Conservation (phyloP, 495 filamentous ascomycete species). For the Talaromyces thailandensis region DNA sequence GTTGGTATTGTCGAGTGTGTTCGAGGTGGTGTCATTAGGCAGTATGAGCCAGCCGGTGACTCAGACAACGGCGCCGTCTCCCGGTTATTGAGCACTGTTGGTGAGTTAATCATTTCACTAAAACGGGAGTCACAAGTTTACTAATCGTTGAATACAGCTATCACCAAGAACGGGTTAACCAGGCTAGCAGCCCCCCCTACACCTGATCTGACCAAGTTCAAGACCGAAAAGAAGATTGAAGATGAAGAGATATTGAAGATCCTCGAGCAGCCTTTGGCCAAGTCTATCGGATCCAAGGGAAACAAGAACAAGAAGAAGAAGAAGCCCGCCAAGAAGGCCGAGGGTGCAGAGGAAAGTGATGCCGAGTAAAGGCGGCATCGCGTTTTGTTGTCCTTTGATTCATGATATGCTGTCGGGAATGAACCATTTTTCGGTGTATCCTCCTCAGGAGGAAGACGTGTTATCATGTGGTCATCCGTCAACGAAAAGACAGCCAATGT, state of each 20-base stretch:
- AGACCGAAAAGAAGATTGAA: slow-evolving; percentile 94
- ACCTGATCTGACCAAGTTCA: slow-evolving; percentile 66
- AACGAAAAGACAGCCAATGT: not conserved
- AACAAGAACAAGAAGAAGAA: slow-evolving; percentile 87
- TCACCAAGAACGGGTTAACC: slow-evolving; percentile 94
- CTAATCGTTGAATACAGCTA: slow-evolving; percentile 46
- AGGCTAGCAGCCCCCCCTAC: slow-evolving; percentile 68
- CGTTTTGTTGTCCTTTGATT: not conserved
- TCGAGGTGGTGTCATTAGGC: slow-evolving; percentile 77
- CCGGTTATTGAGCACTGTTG: slow-evolving; percentile 80
- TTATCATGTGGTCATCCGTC: not conserved
- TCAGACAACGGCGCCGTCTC: slow-evolving; percentile 78
- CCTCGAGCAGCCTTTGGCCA: slow-evolving; percentile 73
- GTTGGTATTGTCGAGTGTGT: slow-evolving; percentile 94
- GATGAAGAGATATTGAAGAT: slow-evolving; percentile 93
- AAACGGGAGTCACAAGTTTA: slow-evolving; percentile 11
- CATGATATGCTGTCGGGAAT: not conserved
- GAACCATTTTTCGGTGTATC: not conserved
- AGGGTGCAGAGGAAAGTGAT: slow-evolving; percentile 42
- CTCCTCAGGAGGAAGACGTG: not conserved
- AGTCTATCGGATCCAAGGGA: slow-evolving; percentile 63
- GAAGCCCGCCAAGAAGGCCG: slow-evolving; percentile 65
- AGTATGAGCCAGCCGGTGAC: slow-evolving; percentile 92
- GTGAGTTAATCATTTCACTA: slow-evolving; percentile 46
- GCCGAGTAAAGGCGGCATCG: slow-evolving; percentile 40